A percentile compares a stretch with the other conserved stretches of the same genome.
Evolutionary conservation across 352 stramenopile species (phyloP).

Genomic region (Thraustotheca clavata): DNA sequence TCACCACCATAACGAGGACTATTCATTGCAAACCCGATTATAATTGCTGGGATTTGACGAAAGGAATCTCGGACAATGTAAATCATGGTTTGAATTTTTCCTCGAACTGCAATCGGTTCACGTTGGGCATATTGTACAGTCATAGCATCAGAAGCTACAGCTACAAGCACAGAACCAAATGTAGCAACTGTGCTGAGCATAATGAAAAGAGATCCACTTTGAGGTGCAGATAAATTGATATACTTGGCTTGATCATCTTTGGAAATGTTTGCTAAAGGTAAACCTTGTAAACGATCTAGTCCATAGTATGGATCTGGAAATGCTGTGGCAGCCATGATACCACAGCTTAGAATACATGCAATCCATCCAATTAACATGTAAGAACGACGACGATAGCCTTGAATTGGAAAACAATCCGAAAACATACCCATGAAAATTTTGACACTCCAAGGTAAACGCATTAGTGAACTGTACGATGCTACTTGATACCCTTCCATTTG

Average conservation of each 20-base stretch:
- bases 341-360: constrained; percentile 19
- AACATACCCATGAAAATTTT: constrained; percentile 51
- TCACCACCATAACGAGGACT: constrained; percentile 41
- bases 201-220: constrained; percentile 40
- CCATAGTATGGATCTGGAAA: constrained; percentile 41
- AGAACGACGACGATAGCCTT: constrained; percentile 38
- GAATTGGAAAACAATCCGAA: constrained; percentile 55
- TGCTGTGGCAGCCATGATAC: constrained; percentile 37
- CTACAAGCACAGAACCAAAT: constrained; percentile 50
- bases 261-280: constrained; percentile 26
- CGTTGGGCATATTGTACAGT: constrained; percentile 69
- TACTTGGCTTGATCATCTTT: constrained; percentile 23
- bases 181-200: constrained; percentile 59
- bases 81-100: constrained; percentile 46
- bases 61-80: constrained; percentile 43
- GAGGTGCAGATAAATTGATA: constrained; percentile 34
- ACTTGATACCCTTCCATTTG: constrained; percentile 48
- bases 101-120: constrained; percentile 40
- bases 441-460: constrained; percentile 50
- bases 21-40: constrained; percentile 43
- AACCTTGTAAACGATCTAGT: constrained; percentile 22
- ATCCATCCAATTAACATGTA: constrained; percentile 55
- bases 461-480: constrained; percentile 35
- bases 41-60: constrained; percentile 34
- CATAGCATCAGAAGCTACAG: constrained; percentile 49